phyloP scores from a whole-genome alignment of 2,329 filamentous ascomycete genomes.

The Escovopsis sp. region DNA sequence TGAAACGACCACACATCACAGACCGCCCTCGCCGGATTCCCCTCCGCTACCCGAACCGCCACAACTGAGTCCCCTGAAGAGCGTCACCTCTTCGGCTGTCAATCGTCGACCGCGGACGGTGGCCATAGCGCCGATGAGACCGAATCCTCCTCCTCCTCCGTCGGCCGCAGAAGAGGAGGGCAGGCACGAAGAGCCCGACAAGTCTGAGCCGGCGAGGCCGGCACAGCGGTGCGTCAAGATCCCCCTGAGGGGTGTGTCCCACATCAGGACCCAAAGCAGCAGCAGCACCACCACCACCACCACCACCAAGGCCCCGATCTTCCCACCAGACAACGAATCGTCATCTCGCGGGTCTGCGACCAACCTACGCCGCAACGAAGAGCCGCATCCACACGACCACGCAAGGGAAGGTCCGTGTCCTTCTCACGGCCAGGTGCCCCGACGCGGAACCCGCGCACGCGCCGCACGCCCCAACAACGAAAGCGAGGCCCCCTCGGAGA shows the following conservation, averaged over 20 bases:
- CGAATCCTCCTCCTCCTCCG: slow-evolving; percentile 24
- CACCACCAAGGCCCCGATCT: no score
- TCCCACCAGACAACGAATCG: no score
- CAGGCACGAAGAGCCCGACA: slow-evolving; percentile 22
- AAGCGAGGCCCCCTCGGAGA: slow-evolving; percentile 27
- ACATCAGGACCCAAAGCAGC: no score
- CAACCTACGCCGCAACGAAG: no score
- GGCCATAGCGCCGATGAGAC: no score
- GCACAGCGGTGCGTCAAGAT: background rate
- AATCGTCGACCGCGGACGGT: slow-evolving; percentile 32
- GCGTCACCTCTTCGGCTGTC: slow-evolving; percentile 32
- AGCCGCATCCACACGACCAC: background rate
- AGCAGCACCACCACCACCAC: no score
- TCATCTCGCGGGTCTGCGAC: no score
- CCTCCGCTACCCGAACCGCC: slow-evolving; percentile 32
- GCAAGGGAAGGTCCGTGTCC: background rate
- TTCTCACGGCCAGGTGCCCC: background rate
- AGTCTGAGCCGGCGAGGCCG: background rate
- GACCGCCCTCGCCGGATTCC: slow-evolving; percentile 20
- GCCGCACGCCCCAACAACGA: slow-evolving; percentile 17
- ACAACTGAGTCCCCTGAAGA: slow-evolving; percentile 36
- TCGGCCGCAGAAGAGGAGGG: slow-evolving; percentile 35
- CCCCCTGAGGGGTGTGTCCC: no score
- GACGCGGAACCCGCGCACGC: slow-evolving; percentile 10
- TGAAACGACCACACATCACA: background rate